Evolutionary conservation across 2,329 filamentous ascomycete species (phyloP).

Genomic region (Orbilia ellipsospora): DNA sequence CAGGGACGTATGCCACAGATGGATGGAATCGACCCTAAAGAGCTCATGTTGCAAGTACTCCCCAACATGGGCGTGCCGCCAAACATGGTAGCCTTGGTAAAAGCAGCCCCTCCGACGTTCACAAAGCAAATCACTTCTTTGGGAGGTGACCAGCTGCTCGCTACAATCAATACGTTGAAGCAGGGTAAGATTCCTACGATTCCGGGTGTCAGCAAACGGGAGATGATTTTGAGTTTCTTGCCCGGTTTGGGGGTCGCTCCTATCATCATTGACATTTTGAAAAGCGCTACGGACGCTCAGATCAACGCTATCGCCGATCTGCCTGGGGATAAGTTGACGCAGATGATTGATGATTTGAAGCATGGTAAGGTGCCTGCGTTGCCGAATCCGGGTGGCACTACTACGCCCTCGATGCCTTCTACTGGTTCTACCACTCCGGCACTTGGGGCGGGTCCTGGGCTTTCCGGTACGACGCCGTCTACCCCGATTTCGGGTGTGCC

Average conservation of each 20-base stretch:
- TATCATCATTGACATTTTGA: conserved; percentile 36
- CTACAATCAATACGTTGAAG: conserved; percentile 18
- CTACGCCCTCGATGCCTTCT: neutral
- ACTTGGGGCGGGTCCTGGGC: neutral
- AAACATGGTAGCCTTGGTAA: conserved; percentile 27
- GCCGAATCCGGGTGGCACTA: neutral
- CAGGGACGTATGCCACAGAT: conserved; percentile 21
- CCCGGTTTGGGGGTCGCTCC: conserved; percentile 22
- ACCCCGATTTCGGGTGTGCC: neutral
- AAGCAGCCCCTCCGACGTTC: conserved; percentile 36
- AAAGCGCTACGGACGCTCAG: conserved; percentile 24
- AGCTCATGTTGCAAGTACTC: conserved; percentile 35
- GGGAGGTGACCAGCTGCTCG: conserved; percentile 13
- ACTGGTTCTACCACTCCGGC: neutral
- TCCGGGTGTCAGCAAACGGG: conserved; percentile 26
- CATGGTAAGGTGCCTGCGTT: conserved; percentile 12
- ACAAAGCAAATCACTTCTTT: conserved; percentile 17
- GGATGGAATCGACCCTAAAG: conserved; percentile 28
- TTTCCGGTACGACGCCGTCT: conserved; percentile 9
- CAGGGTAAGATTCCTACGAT: conserved; percentile 45
- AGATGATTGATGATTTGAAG: conserved; percentile 39
- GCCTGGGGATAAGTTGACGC: conserved; percentile 20
- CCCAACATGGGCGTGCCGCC: conserved; percentile 34
- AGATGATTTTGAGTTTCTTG: conserved; percentile 31
- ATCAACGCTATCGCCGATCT: conserved; percentile 24